These are phyloP conservation scores for Clitoria ternatea DNA, from an alignment of 306 rosid species.

Conservation along the genomic window DNA sequence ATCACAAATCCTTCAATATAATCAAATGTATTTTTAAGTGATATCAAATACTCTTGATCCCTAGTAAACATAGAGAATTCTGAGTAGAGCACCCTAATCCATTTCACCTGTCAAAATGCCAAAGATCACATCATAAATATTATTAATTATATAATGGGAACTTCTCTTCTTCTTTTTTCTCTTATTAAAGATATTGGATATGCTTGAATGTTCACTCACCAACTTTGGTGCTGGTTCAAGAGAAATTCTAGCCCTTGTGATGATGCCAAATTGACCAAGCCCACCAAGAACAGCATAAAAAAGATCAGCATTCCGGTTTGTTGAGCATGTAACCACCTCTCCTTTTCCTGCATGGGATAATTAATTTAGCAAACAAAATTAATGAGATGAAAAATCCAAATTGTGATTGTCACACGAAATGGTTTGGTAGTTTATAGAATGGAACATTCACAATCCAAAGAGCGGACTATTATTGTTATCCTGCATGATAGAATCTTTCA, in stretches of 20 bases:
- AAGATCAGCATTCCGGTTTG: constrained; percentile 63
- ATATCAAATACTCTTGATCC: constrained; percentile 85
- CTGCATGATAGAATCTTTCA: neutral
- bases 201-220: constrained; percentile 41
- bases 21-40: constrained; percentile 63
- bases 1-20: constrained; percentile 89
- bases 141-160: neutral
- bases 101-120: constrained; percentile 63
- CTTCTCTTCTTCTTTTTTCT: neutral
- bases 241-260: constrained; percentile 79
- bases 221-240: constrained; percentile 82
- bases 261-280: constrained; percentile 96
- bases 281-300: constrained; percentile 88
- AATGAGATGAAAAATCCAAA: neutral
- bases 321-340: constrained; percentile 76
- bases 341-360: constrained; percentile 69
- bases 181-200: neutral
- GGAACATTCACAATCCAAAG: neutral
- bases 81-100: constrained; percentile 89
- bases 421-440: neutral
- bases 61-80: constrained; percentile 62
- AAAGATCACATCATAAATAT: constrained; percentile 13
- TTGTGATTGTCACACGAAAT: neutral
- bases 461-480: neutral
- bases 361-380: constrained; percentile 3